These are phyloP conservation scores for Russula brevipes DNA, from an alignment of 768 basidiomycete genomes.

Conservation along the genomic window DNA sequence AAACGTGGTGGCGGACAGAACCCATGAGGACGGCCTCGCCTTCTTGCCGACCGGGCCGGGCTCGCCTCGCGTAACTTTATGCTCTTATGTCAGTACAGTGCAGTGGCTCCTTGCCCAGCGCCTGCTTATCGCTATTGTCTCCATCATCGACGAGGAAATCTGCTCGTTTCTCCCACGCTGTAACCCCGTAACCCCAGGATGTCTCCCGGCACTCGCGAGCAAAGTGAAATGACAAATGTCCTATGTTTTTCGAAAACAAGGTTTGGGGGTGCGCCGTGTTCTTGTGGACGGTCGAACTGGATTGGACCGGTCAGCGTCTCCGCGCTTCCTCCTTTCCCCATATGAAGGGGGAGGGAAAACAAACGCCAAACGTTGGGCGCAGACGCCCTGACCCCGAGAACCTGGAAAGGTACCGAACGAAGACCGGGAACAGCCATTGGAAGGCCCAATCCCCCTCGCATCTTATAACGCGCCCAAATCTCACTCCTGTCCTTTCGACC, in stretches of 20 bases:
- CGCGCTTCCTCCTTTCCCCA: not conserved
- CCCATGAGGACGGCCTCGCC: not conserved
- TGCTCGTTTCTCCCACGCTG: not conserved
- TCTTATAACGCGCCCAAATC: conserved; percentile 9
- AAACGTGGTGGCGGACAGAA: not conserved
- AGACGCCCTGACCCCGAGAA: not conserved
- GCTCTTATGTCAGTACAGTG: not conserved
- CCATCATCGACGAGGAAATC: conserved; percentile 1
- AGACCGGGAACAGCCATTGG: conserved; percentile 17
- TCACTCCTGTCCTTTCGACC: conserved; percentile 4
- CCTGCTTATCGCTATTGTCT: conserved; percentile 5
- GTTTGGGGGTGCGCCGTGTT: conserved; percentile 8
- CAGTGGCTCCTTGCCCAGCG: not conserved
- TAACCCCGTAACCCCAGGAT: not conserved
- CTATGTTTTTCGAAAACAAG: not conserved
- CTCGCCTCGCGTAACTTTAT: not conserved
- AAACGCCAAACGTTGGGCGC: conserved; percentile 12
- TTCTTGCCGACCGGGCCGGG: not conserved
- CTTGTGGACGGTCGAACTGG: not conserved
- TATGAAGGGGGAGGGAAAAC: not conserved
- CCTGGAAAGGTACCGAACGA: conserved; percentile 13
- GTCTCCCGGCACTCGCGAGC: not conserved
- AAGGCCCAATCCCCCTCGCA: not conserved
- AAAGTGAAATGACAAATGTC: not conserved
- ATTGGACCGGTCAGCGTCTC: not conserved